Conservation (phyloP, 2,329 filamentous ascomycete genomes). For the Scytalidium lignicola region DNA sequence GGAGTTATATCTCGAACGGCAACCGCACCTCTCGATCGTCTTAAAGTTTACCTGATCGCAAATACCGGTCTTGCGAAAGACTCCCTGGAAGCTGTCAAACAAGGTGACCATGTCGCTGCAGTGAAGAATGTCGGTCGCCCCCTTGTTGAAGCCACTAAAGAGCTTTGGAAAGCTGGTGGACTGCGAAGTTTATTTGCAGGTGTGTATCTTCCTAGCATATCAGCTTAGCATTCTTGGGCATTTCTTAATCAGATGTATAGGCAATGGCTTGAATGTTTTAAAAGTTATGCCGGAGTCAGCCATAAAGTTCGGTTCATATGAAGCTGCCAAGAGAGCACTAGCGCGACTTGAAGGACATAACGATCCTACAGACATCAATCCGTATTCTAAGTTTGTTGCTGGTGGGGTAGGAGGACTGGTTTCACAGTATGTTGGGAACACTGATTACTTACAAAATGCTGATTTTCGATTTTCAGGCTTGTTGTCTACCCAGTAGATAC, state of each 20-base stretch:
- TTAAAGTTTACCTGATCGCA: slow-evolving; percentile 96
- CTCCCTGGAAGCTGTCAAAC: slow-evolving; percentile 61
- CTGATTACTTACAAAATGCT: background rate
- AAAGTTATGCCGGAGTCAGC: slow-evolving; percentile 99
- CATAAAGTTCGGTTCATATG: slow-evolving; percentile 96
- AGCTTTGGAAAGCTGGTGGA: slow-evolving; percentile 81
- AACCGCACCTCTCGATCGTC: slow-evolving; percentile 90
- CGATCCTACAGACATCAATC: slow-evolving; percentile 72
- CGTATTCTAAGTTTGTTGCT: slow-evolving; percentile 82
- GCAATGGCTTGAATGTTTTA: slow-evolving; percentile 91
- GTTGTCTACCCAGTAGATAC: slow-evolving; percentile 67
- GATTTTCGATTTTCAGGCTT: slow-evolving; percentile 49
- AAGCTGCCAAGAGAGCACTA: slow-evolving; percentile 85
- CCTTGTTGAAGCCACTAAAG: slow-evolving; percentile 66
- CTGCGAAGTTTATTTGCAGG: slow-evolving; percentile 88
- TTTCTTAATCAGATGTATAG: slow-evolving; percentile 39
- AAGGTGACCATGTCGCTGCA: slow-evolving; percentile 61
- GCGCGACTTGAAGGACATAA: slow-evolving; percentile 83
- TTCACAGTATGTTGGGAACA: slow-evolving; percentile 61
- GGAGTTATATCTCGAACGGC: slow-evolving; percentile 92
- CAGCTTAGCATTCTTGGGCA: slow-evolving; percentile 4
- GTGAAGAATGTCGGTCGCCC: slow-evolving; percentile 63
- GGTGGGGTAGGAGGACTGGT: slow-evolving; percentile 92
- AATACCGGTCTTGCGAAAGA: slow-evolving; percentile 63
- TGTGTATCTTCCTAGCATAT: slow-evolving; percentile 40